phyloP scores from a whole-genome alignment of 257 asterid genomes.

The Paulownia fortunei region DNA sequence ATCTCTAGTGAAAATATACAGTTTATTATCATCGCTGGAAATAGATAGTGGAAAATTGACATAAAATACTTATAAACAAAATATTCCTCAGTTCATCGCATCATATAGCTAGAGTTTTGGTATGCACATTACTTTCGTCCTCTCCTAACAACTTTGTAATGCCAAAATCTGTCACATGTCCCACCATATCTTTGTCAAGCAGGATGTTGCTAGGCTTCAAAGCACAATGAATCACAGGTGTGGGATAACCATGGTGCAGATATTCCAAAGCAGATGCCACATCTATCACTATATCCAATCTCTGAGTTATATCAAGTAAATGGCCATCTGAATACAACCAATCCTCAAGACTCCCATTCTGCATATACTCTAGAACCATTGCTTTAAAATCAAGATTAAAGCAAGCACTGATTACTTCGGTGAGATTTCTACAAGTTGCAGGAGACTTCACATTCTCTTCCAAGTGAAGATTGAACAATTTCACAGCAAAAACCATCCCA shows the following conservation, averaged over 20 bases:
- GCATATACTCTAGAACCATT: no score
- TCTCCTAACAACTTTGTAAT: not conserved
- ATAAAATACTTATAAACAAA: no score
- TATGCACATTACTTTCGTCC: not conserved
- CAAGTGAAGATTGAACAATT: not conserved
- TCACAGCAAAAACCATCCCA: not conserved
- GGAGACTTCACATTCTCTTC: not conserved
- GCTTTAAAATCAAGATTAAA: no score
- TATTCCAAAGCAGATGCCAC: constrained; percentile 6
- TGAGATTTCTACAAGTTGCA: not conserved
- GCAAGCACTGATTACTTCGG: no score
- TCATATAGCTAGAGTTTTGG: not conserved
- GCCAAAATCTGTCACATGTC: not conserved
- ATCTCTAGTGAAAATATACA: no score
- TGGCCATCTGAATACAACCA: not conserved
- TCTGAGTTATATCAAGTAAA: not conserved
- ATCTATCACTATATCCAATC: constrained; percentile 15
- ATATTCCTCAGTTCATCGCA: no score
- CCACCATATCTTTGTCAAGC: not conserved
- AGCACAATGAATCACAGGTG: not conserved
- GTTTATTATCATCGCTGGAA: no score
- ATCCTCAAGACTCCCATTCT: not conserved
- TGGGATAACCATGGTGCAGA: constrained; percentile 8
- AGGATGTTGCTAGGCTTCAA: not conserved
- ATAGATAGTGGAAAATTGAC: no score